Conservation (phyloP, 2,329 filamentous ascomycete species). For the Aspergillus jensenii region DNA sequence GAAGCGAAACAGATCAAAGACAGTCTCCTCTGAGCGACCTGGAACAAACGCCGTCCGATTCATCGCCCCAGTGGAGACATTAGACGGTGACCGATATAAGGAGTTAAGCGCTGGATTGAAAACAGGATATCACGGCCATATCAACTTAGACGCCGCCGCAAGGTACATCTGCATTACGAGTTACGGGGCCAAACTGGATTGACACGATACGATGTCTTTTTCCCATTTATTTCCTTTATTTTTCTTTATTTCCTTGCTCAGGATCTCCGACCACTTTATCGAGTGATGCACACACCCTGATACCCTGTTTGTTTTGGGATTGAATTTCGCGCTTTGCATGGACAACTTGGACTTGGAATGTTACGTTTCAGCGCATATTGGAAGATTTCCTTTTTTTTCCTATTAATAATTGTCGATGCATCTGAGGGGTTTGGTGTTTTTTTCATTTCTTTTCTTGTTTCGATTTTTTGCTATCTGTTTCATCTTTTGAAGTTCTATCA, state of each 20-base stretch:
- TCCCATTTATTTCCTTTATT: constrained; percentile 4
- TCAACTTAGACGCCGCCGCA: constrained; percentile 1
- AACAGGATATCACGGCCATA: neutral
- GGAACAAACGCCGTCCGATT: constrained; percentile 28
- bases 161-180: constrained; percentile 17
- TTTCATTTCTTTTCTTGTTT: neutral
- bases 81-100: neutral
- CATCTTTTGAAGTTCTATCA: constrained; percentile 13
- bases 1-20: constrained; percentile 29
- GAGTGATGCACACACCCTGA: constrained; percentile 27
- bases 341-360: neutral
- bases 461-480: constrained; percentile 10
- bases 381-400: neutral
- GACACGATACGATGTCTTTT: constrained; percentile 10
- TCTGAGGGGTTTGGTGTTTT: constrained; percentile 6
- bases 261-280: constrained; percentile 18
- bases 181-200: constrained; percentile 14
- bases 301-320: constrained; percentile 28
- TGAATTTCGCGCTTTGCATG: constrained; percentile 15
- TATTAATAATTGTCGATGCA: constrained; percentile 2
- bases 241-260: constrained; percentile 12
- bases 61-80: constrained; percentile 26
- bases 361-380: constrained; percentile 1
- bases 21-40: constrained; percentile 39
- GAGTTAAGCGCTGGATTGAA: neutral